phyloP scores from a whole-genome alignment of 1,139 yeast species.

The Nakaseomyces glabratus region DNA sequence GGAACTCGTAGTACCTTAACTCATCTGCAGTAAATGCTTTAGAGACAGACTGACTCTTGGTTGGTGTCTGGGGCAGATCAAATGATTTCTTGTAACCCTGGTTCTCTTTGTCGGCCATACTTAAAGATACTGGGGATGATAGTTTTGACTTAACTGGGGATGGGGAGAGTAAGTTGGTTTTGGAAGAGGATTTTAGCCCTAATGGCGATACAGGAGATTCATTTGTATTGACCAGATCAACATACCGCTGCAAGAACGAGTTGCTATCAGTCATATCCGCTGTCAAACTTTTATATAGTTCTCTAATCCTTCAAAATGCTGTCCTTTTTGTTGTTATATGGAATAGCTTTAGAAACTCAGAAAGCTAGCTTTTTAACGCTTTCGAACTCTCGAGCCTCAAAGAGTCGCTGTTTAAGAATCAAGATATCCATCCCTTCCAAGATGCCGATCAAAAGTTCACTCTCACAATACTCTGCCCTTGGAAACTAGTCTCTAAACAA shows the following conservation, averaged over 20 bases:
- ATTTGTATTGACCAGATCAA: constrained; percentile 12
- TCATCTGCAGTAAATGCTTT: constrained; percentile 17
- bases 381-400: no score
- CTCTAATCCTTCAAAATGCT: no score
- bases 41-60: constrained; percentile 12
- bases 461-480: no score
- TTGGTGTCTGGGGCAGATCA: constrained; percentile 2
- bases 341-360: no score
- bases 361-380: no score
- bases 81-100: constrained; percentile 9
- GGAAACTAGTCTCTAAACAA: no score
- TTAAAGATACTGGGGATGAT: no score
- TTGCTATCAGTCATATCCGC: constrained; percentile 10
- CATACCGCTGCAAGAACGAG: constrained; percentile 24
- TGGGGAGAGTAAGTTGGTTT: not conserved
- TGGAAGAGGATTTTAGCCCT: constrained; percentile 1
- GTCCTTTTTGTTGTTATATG: no score
- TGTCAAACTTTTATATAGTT: no score
- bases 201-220: constrained; percentile 1
- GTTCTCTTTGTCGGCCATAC: not conserved
- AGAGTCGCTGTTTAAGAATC: no score
- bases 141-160: constrained; percentile 13
- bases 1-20: constrained; percentile 62
- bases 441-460: no score
- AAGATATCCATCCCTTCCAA: no score